Percentiles rank a stretch among this genome's conserved stretches.
These are phyloP conservation scores for Hypomyces perniciosus DNA, from an alignment of 2,329 filamentous ascomycete genomes.

Conservation along the genomic window DNA sequence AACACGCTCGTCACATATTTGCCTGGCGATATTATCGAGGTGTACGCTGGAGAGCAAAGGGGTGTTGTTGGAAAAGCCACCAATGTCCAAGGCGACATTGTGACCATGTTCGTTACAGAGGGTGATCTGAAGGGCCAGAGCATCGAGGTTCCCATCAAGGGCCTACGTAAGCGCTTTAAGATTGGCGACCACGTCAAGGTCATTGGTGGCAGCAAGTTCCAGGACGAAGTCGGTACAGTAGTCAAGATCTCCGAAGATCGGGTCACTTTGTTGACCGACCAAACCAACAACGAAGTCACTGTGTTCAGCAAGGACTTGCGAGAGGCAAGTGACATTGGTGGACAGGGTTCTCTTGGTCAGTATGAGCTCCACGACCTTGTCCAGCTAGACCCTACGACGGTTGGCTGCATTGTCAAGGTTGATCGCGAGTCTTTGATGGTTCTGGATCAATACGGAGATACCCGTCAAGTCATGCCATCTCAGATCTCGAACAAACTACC, in stretches of 20 bases:
- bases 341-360: constrained; percentile 76
- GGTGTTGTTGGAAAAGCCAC: constrained; percentile 82
- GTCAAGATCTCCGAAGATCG: constrained; percentile 89
- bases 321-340: constrained; percentile 86
- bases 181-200: constrained; percentile 98
- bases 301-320: constrained; percentile 97
- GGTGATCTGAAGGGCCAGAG: constrained; percentile 75
- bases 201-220: constrained; percentile 88
- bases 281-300: constrained; percentile 87
- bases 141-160: constrained; percentile 89
- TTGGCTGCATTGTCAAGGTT: constrained; percentile 90
- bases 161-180: constrained; percentile 85
- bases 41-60: constrained; percentile 91
- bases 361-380: constrained; percentile 91
- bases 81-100: constrained; percentile 85
- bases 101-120: constrained; percentile 78
- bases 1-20: constrained; percentile 78
- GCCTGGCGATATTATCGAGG: constrained; percentile 91
- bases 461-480: constrained; percentile 77
- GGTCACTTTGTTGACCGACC: constrained; percentile 88
- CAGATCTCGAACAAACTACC: constrained; percentile 88
- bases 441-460: constrained; percentile 82
- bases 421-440: constrained; percentile 88
- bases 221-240: constrained; percentile 95
- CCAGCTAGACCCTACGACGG: constrained; percentile 85